Percentiles rank a stretch among this genome's conserved stretches.
phyloP scores from a whole-genome alignment of 2,329 filamentous ascomycete species.

The Hypoxylon sp. region DNA sequence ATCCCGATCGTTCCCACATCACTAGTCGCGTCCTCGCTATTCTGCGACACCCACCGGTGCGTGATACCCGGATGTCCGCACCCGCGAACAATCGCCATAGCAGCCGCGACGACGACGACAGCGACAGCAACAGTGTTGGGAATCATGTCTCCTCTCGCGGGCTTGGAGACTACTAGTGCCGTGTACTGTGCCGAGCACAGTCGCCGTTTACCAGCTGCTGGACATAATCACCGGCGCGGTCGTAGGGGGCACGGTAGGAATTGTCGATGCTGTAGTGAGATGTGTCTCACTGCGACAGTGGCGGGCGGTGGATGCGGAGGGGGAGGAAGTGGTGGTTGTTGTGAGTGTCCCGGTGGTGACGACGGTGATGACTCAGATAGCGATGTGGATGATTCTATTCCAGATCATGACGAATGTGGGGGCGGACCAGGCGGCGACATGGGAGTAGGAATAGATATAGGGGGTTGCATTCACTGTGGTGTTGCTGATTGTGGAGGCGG shows the following conservation, averaged over 20 bases:
- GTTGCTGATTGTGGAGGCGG: constrained; percentile 3
- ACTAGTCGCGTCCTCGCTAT: constrained; percentile 4
- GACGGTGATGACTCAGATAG: constrained; percentile 6
- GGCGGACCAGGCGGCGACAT: constrained; percentile 1
- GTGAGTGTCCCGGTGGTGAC: neutral
- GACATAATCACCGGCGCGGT: neutral
- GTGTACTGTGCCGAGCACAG: constrained; percentile 20
- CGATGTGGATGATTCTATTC: constrained; percentile 18
- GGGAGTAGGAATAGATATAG: constrained; percentile 7
- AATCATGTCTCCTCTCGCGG: too few species aligned
- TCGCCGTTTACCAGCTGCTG: too few species aligned
- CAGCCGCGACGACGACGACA: neutral
- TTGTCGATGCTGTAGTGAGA: neutral
- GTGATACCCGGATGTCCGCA: constrained; percentile 17
- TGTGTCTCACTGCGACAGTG: neutral
- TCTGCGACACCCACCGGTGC: constrained; percentile 31
- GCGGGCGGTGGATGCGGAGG: neutral
- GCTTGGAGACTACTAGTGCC: too few species aligned
- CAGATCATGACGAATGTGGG: neutral
- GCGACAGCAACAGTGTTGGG: neutral
- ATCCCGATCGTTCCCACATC: neutral
- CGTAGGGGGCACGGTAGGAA: neutral
- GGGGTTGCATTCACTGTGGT: constrained; percentile 5
- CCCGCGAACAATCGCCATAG: constrained; percentile 2
- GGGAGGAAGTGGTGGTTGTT: neutral